These are phyloP conservation scores for Primulina huaijiensis DNA, from an alignment of 257 asterid genomes.

Conservation along the genomic window DNA sequence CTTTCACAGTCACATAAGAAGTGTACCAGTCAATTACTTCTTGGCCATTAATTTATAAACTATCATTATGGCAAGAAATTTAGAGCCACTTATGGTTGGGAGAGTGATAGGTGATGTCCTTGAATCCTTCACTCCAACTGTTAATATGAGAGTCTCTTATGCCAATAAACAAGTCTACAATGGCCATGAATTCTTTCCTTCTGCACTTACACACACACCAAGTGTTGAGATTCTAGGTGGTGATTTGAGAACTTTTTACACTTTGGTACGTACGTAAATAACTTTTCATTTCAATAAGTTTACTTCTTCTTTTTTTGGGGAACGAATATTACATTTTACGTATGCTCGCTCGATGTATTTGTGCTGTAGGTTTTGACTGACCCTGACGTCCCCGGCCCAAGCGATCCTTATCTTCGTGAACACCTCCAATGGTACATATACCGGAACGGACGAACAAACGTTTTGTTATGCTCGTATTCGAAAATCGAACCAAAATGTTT, in stretches of 20 bases:
- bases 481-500: too few relatives aligned
- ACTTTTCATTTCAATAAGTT: too few relatives aligned
- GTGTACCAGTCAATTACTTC: neutral
- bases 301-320: too few relatives aligned
- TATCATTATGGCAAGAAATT: slow-evolving; percentile 37
- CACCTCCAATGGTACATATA: slow-evolving; percentile 63
- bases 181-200: slow-evolving; percentile 72
- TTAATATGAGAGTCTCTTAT: slow-evolving; percentile 43
- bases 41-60: neutral
- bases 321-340: too few relatives aligned
- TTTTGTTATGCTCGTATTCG: too few relatives aligned
- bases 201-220: slow-evolving; percentile 50
- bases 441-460: too few relatives aligned
- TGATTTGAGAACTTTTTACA: slow-evolving; percentile 70
- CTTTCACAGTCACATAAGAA: neutral
- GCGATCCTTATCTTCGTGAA: slow-evolving; percentile 82
- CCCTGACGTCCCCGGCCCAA: slow-evolving; percentile 92
- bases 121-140: slow-evolving; percentile 46
- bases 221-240: slow-evolving; percentile 56
- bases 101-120: slow-evolving; percentile 85
- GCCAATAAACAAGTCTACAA: slow-evolving; percentile 57
- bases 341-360: neutral
- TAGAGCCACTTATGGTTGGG: slow-evolving; percentile 66
- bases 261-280: slow-evolving; percentile 40
- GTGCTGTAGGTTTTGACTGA: slow-evolving; percentile 68